These are phyloP conservation scores for Senecio squalidus DNA, from an alignment of 140 eudicot species.

Conservation along the genomic window DNA sequence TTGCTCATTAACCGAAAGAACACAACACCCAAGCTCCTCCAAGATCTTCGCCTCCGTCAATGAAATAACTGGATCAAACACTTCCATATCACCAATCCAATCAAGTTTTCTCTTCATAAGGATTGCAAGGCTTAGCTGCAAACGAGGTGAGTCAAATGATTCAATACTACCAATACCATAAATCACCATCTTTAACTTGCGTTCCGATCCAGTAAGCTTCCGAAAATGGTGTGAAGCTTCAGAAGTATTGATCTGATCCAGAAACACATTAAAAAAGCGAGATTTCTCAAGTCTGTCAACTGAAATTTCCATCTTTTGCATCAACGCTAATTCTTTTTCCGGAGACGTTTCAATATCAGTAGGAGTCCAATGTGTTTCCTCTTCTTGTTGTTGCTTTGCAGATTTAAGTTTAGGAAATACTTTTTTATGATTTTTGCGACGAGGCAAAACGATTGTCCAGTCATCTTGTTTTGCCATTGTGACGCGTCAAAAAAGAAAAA, in stretches of 20 bases:
- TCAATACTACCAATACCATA: slow-evolving; percentile 84
- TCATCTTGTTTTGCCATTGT: too few species aligned
- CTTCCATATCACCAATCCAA: slow-evolving; percentile 65
- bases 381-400: slow-evolving; percentile 27
- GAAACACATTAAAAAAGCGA: slow-evolving; percentile 34
- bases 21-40: slow-evolving; percentile 57
- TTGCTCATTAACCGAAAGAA: slow-evolving; percentile 55
- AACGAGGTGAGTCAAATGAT: slow-evolving; percentile 57
- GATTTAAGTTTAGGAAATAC: slow-evolving; percentile 23
- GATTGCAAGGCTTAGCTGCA: slow-evolving; percentile 72
- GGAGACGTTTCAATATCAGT: slow-evolving; percentile 41
- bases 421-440: slow-evolving; percentile 45
- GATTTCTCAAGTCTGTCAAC: slow-evolving; percentile 52
- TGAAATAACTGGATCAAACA: slow-evolving; percentile 74
- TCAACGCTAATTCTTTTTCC: slow-evolving; percentile 41
- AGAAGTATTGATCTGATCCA: slow-evolving; percentile 40
- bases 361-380: slow-evolving; percentile 55
- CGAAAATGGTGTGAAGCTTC: slow-evolving; percentile 26
- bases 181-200: slow-evolving; percentile 61
- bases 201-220: slow-evolving; percentile 39
- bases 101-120: slow-evolving; percentile 51
- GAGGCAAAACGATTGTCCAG: slow-evolving; percentile 73
- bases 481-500: too few species aligned
- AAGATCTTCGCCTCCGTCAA: slow-evolving; percentile 63
- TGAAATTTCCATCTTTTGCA: slow-evolving; percentile 42